Evolutionary conservation across 2,329 filamentous ascomycete genomes (phyloP).

Genomic region (Calonectria pseudoturangicola): DNA sequence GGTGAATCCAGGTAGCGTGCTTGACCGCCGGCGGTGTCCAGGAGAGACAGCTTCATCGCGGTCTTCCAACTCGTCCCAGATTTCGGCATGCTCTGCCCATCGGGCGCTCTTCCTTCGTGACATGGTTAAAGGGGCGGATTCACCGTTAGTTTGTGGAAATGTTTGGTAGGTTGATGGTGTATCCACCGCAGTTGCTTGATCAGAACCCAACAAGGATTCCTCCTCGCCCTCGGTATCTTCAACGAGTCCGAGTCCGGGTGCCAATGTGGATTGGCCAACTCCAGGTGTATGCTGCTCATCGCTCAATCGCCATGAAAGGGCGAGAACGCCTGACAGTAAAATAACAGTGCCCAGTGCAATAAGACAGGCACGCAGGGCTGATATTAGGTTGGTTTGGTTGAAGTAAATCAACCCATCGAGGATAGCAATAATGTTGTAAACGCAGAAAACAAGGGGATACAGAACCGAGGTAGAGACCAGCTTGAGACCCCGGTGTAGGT

Average conservation of each 20-base stretch:
- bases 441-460: constrained; percentile 97
- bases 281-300: constrained; percentile 80
- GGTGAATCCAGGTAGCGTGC: constrained; percentile 66
- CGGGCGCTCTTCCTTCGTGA: constrained; percentile 70
- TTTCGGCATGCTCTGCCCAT: constrained; percentile 83
- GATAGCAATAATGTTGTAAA: constrained; percentile 99
- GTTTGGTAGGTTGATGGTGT: constrained; percentile 66
- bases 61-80: constrained; percentile 92
- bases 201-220: constrained; percentile 71
- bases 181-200: constrained; percentile 65
- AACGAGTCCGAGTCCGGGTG: constrained; percentile 88
- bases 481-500: constrained; percentile 94
- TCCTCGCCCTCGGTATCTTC: constrained; percentile 80
- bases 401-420: constrained; percentile 98
- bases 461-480: constrained; percentile 96
- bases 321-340: constrained; percentile 89
- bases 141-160: constrained; percentile 64
- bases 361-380: constrained; percentile 83
- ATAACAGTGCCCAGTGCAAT: constrained; percentile 92
- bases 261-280: constrained; percentile 80
- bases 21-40: constrained; percentile 66
- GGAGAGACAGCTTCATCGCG: constrained; percentile 70
- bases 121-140: constrained; percentile 62
- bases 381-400: constrained; percentile 87
- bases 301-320: constrained; percentile 93